Evolutionary conservation across 2,329 filamentous ascomycete species (phyloP).

Genomic region (Sclerotinia subarctica): DNA sequence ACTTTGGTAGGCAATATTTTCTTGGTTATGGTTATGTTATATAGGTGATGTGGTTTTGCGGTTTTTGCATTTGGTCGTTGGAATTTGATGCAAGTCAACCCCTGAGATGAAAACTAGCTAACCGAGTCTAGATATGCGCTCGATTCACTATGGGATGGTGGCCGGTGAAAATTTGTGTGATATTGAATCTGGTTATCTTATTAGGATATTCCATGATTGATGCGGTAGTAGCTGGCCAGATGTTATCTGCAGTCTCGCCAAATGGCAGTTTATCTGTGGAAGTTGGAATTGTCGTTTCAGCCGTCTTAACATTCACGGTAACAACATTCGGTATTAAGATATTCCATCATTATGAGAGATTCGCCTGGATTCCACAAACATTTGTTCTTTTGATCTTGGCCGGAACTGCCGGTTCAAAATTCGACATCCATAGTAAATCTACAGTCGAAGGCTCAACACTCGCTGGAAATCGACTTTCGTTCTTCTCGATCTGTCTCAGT

Average conservation of each 20-base stretch:
- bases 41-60: neutral
- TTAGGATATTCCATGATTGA: slow-evolving; percentile 62
- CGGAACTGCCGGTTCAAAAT: slow-evolving; percentile 58
- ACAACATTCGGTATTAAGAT: slow-evolving; percentile 65
- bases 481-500: slow-evolving; percentile 66
- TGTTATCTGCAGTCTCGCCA: slow-evolving; percentile 61
- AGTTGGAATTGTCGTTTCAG: slow-evolving; percentile 65
- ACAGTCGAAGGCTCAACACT: slow-evolving; percentile 44
- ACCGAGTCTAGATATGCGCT: slow-evolving; percentile 42
- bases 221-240: slow-evolving; percentile 65
- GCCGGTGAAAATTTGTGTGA: slow-evolving; percentile 59
- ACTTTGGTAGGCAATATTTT: slow-evolving; percentile 48
- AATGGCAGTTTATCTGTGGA: slow-evolving; percentile 58
- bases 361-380: slow-evolving; percentile 62
- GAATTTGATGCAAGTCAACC: neutral
- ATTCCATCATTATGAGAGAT: slow-evolving; percentile 68
- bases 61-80: neutral
- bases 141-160: slow-evolving; percentile 64
- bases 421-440: slow-evolving; percentile 54
- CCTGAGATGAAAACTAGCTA: slow-evolving; percentile 3
- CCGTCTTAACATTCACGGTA: slow-evolving; percentile 59
- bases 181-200: slow-evolving; percentile 61
- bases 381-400: slow-evolving; percentile 59
- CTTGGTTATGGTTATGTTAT: neutral
- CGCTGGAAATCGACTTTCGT: slow-evolving; percentile 59